These are phyloP conservation scores for Penicillium tannophilum DNA, from an alignment of 495 filamentous ascomycete genomes.

Conservation along the genomic window DNA sequence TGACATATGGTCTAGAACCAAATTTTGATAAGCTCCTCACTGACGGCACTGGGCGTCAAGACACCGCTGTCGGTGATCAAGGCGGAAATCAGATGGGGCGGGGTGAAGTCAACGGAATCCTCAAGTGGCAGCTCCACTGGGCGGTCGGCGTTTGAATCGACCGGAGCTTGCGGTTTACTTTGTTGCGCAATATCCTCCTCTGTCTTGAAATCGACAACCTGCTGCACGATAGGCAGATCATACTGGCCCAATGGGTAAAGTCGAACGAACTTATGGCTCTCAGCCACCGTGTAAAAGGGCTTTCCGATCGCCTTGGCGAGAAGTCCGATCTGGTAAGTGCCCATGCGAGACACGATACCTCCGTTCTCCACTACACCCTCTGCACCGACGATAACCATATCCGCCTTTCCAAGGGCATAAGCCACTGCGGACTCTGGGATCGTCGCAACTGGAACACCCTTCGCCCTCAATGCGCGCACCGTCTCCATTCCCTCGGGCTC, in stretches of 20 bases:
- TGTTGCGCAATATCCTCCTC: conserved; percentile 52
- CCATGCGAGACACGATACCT: conserved; percentile 85
- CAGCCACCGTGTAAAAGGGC: conserved; percentile 87
- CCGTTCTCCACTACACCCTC: conserved; percentile 95
- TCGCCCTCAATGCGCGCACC: conserved; percentile 67
- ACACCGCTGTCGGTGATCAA: conserved; percentile 78
- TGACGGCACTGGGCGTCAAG: conserved; percentile 73
- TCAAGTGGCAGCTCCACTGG: conserved; percentile 31
- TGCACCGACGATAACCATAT: conserved; percentile 86
- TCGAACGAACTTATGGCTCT: conserved; percentile 93
- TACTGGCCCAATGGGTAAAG: conserved; percentile 78
- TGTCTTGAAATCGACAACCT: conserved; percentile 69
- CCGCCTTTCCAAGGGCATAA: conserved; percentile 78
- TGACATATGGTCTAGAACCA: conserved; percentile 58
- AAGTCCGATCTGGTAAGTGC: conserved; percentile 86
- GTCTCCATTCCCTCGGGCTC: conserved; percentile 61
- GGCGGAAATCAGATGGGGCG: conserved; percentile 76
- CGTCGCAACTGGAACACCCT: conserved; percentile 80
- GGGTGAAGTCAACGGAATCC: conserved; percentile 83
- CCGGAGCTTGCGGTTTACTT: conserved; percentile 29
- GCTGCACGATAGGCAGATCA: conserved; percentile 74
- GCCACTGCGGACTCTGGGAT: conserved; percentile 81
- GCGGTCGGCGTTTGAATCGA: conserved; percentile 25
- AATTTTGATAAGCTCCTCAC: conserved; percentile 77
- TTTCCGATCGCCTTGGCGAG: conserved; percentile 76